These are phyloP conservation scores for Leccinum obscurum DNA, from an alignment of 768 basidiomycete genomes.

Conservation along the genomic window DNA sequence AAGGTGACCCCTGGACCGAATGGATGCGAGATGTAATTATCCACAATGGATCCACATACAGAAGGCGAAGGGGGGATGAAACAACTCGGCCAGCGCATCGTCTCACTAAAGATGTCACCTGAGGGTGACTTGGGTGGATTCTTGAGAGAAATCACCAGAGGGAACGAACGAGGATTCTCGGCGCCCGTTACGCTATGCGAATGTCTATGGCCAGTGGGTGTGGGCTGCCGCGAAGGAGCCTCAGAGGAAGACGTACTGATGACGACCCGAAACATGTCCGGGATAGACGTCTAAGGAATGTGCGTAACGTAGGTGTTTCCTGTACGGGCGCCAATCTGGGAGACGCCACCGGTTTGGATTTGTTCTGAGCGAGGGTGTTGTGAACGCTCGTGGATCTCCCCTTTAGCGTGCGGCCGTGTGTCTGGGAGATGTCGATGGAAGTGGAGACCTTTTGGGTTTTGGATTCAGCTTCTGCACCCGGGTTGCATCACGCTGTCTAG, in stretches of 20 bases:
- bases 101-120: slow-evolving; percentile 60
- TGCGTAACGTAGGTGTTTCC: slow-evolving; percentile 11
- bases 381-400: slow-evolving; percentile 71
- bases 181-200: slow-evolving; percentile 78
- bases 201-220: slow-evolving; percentile 57
- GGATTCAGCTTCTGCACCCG: slow-evolving; percentile 54
- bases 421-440: slow-evolving; percentile 35
- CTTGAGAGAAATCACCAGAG: slow-evolving; percentile 22
- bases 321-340: slow-evolving; percentile 30
- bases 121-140: slow-evolving; percentile 30
- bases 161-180: slow-evolving; percentile 50
- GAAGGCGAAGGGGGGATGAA: slow-evolving; percentile 33
- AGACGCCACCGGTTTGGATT: slow-evolving; percentile 43
- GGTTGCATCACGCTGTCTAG: slow-evolving; percentile 58
- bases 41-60: slow-evolving; percentile 15
- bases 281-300: slow-evolving; percentile 52
- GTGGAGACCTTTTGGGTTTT: slow-evolving; percentile 33
- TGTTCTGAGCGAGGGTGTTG: slow-evolving; percentile 47
- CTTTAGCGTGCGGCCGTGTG: slow-evolving; percentile 40
- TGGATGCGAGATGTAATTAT: slow-evolving; percentile 37
- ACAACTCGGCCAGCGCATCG: slow-evolving; percentile 44
- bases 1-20: slow-evolving; percentile 67
- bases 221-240: slow-evolving; percentile 32
- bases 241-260: slow-evolving; percentile 31
- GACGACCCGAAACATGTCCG: slow-evolving; percentile 45